A percentile compares a stretch with the other conserved stretches of the same genome.
phyloP scores from a whole-genome alignment of 352 stramenopile genomes.

The Plasmopara viticola region DNA sequence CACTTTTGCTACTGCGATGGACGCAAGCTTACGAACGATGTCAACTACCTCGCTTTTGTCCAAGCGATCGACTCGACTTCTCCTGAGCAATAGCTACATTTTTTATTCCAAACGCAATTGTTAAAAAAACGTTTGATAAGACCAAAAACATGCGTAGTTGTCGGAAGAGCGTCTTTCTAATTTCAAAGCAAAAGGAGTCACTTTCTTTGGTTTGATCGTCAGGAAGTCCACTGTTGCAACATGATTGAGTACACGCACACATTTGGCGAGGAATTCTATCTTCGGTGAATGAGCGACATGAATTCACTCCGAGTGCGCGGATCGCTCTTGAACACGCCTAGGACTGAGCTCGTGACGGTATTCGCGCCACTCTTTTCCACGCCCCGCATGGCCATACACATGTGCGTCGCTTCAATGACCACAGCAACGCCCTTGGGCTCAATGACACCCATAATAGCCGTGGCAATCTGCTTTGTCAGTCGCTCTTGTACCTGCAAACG shows the following conservation, averaged over 20 bases:
- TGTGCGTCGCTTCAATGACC: constrained; percentile 98
- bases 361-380: constrained; percentile 96
- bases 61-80: constrained; percentile 66
- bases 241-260: constrained; percentile 1
- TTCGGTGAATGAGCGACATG: constrained; percentile 82
- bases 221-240: constrained; percentile 37
- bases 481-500: constrained; percentile 98
- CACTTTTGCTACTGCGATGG: constrained; percentile 51
- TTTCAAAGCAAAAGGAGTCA: constrained; percentile 34
- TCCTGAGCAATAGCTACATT: constrained; percentile 9
- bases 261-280: constrained; percentile 25
- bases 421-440: constrained; percentile 96
- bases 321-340: constrained; percentile 96
- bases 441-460: constrained; percentile 96
- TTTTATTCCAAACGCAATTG: too few relatives aligned
- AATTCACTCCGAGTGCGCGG: constrained; percentile 82
- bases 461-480: constrained; percentile 98
- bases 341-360: constrained; percentile 95
- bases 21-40: constrained; percentile 50
- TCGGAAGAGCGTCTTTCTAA: constrained; percentile 42
- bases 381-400: constrained; percentile 99
- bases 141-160: constrained; percentile 24
- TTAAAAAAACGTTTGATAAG: background rate
- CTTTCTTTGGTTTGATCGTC: constrained; percentile 32
- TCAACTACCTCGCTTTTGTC: constrained; percentile 78